Conservation (phyloP, 208 protist genomes). For the Trypanosoma avium region DNA sequence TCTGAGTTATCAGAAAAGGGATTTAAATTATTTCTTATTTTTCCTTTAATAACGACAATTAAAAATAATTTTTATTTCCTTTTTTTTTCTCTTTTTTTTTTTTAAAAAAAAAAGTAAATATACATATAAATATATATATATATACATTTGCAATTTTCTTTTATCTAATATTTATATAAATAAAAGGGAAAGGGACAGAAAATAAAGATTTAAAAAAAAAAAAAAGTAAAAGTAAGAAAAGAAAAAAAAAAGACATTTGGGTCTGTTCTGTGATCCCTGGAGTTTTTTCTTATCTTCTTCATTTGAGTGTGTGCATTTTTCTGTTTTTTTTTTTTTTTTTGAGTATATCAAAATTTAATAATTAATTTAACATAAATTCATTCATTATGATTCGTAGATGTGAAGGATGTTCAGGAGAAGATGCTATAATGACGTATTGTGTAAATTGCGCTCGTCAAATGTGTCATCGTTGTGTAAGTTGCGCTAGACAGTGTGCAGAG, state of each 20-base stretch:
- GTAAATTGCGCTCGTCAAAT: slow-evolving; percentile 5
- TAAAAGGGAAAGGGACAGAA: not conserved
- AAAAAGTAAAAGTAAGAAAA: slow-evolving; percentile 3
- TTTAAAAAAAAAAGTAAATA: slow-evolving; percentile 14
- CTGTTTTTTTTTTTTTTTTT: slow-evolving; percentile 11
- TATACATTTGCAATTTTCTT: too few relatives aligned
- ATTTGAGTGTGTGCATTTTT: slow-evolving; percentile 21
- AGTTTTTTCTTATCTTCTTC: slow-evolving; percentile 32
- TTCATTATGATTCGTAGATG: too few relatives aligned
- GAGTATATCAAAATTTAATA: slow-evolving; percentile 1
- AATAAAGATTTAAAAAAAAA: slow-evolving; percentile 3
- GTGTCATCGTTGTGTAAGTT: slow-evolving; percentile 17
- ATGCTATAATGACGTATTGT: not conserved
- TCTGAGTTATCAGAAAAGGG: too few relatives aligned
- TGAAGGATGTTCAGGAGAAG: not conserved
- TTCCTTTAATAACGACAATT: too few relatives aligned
- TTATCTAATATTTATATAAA: too few relatives aligned
- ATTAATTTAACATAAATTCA: too few relatives aligned
- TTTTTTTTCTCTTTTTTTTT: slow-evolving; percentile 5
- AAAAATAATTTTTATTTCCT: too few relatives aligned
- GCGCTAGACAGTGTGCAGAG: slow-evolving; percentile 9
- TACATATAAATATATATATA: too few relatives aligned
- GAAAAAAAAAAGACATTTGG: slow-evolving; percentile 11
- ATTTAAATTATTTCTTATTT: too few relatives aligned
- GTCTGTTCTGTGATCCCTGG: too few relatives aligned